Evolutionary conservation across 352 stramenopile species (phyloP), one percentile per base, ranked within the genome.

Genomic region (Phytopythium vexans): DNA sequence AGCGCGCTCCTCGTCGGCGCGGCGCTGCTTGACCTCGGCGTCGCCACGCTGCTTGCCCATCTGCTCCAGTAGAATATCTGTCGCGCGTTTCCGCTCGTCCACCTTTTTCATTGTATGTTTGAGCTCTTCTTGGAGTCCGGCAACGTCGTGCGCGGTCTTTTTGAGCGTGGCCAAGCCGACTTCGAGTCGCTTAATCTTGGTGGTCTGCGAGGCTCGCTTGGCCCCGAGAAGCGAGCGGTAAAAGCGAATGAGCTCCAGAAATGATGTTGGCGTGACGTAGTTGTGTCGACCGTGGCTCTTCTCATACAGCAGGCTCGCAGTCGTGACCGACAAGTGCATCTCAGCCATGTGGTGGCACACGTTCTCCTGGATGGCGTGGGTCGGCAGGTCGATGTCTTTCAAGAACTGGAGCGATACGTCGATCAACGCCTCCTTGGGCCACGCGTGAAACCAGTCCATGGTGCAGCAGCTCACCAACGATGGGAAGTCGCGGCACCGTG

Each of bases 341-440:
- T 97, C 88, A 3, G 91, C 89, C 82, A 97, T 97, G 62, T 97
- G 87, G 54, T 97, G 85, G 7, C 84, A 91, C 8, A 98, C 88
- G 49, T 97, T 97, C 42, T 97, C 89, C 31, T 94, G 79, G 16
- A 97, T 79, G 8, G 84, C 75, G 14, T 70, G 66, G 1, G 74
- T 86, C 0, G 64, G 70, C 8, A 93, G 51, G 3, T 90, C 71
- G 1, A 92, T 56, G n/a, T 92, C 70, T 10, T 90, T 73, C 4
- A 97, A 60, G 45, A 96, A 97, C 16, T 86, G 73, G 36, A 94
- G 60, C 7, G 88, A 88, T 2, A 97, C 89, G 49, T 90, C 85
- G 1, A 95, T 74, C 3, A 97, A 73, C 5, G 86, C 85, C 56
- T 96, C 89, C 54, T 86, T 88, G 0, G 91, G 89, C 90, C 91